A percentile compares a stretch with the other conserved stretches of the same genome.
These are phyloP conservation scores for Saccharomycopsis javanensis DNA, from an alignment of 805 yeast genomes.

Conservation along the genomic window DNA sequence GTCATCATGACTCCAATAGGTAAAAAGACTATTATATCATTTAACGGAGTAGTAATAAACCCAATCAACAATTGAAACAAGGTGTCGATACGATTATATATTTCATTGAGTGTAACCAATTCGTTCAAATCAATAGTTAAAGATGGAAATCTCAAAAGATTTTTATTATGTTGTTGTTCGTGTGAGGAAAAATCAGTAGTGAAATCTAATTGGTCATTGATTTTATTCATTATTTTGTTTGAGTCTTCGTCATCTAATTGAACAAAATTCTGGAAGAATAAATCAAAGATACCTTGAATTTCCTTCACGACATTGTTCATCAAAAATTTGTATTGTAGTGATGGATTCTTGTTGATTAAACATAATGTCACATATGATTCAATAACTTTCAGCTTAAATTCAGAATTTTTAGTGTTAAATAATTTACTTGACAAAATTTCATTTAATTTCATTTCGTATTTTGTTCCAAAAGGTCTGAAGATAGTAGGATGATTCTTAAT, in stretches of 20 bases:
- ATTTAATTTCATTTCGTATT: conserved; percentile 40
- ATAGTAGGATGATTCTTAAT: conserved; percentile 56
- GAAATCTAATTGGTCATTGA: conserved; percentile 5
- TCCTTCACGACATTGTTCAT: conserved; percentile 42
- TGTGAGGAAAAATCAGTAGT: conserved; percentile 8
- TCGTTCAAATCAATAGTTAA: conserved; percentile 51
- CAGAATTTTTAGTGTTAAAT: conserved; percentile 31
- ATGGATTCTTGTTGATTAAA: conserved; percentile 36
- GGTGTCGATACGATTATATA: conserved; percentile 41
- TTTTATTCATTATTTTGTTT: conserved; percentile 27
- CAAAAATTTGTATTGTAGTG: conserved; percentile 37
- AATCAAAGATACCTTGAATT: conserved; percentile 38
- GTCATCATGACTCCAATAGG: conserved; percentile 46
- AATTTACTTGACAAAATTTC: conserved; percentile 27
- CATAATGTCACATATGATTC: conserved; percentile 47
- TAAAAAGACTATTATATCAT: conserved; percentile 32
- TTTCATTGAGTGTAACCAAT: conserved; percentile 40
- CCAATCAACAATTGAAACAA: conserved; percentile 37
- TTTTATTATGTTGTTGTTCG: conserved; percentile 18
- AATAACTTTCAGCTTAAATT: conserved; percentile 34
- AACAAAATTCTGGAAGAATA: conserved; percentile 50
- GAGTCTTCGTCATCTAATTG: conserved; percentile 41
- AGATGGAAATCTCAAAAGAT: conserved; percentile 30
- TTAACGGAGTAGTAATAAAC: conserved; percentile 35
- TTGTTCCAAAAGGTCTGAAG: conserved; percentile 67